Conservation (phyloP, 2,329 filamentous ascomycete genomes). For the Leptosphaerulina australis region DNA sequence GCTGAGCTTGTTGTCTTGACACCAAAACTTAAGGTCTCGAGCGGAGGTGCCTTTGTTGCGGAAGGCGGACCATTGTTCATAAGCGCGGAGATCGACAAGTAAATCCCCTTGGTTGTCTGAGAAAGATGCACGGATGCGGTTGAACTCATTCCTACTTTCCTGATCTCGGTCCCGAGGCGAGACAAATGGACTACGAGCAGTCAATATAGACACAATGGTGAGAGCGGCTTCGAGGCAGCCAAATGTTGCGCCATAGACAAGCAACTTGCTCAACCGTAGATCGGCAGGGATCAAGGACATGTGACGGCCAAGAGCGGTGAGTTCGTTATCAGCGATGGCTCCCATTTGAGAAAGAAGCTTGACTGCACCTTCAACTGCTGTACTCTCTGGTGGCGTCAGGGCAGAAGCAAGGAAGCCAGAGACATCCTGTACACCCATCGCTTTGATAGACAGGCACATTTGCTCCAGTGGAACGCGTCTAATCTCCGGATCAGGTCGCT, state of each 20-base stretch:
- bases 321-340: conserved; percentile 80
- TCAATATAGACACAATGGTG: conserved; percentile 90
- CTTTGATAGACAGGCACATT: conserved; percentile 89
- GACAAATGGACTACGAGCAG: conserved; percentile 83
- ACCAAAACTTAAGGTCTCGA: conserved; percentile 74
- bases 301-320: conserved; percentile 90
- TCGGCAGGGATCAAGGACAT: conserved; percentile 95
- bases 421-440: conserved; percentile 89
- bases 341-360: conserved; percentile 82
- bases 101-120: conserved; percentile 82
- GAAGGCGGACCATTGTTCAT: conserved; percentile 79
- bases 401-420: conserved; percentile 81
- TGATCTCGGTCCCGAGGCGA: conserved; percentile 83
- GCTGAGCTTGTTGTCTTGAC: conserved; percentile 83
- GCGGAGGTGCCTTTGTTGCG: conserved; percentile 61
- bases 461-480: conserved; percentile 91
- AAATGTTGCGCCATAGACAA: conserved; percentile 94
- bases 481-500: conserved; percentile 91
- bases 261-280: conserved; percentile 87
- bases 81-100: conserved; percentile 83
- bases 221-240: conserved; percentile 88
- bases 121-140: conserved; percentile 76
- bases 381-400: conserved; percentile 83
- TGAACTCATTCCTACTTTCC: conserved; percentile 80
- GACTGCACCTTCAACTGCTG: conserved; percentile 86